These are phyloP conservation scores for Chernovozyma aurita DNA, from an alignment of 1,139 yeast species.

Conservation along the genomic window DNA sequence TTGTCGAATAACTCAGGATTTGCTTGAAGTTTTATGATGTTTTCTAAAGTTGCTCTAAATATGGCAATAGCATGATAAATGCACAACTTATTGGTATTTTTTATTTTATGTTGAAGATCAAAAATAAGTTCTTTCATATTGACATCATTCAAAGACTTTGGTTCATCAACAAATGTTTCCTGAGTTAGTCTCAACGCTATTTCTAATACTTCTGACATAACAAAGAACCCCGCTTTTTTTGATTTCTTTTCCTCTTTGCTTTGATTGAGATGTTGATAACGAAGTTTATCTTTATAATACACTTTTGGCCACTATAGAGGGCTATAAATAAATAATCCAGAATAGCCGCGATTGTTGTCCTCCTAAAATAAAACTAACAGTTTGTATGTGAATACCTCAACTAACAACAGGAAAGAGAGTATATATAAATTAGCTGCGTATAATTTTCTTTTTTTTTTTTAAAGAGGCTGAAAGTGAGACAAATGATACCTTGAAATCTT, in stretches of 20 bases:
- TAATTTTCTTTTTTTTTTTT: too few relatives aligned
- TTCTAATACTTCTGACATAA: conserved; percentile 17
- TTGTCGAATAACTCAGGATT: conserved; percentile 20
- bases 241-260: background rate
- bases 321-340: too few relatives aligned
- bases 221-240: conserved; percentile 1
- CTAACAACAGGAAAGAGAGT: too few relatives aligned
- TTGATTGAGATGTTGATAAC: too few relatives aligned
- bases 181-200: conserved; percentile 36
- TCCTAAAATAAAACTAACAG: too few relatives aligned
- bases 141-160: conserved; percentile 31
- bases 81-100: conserved; percentile 33
- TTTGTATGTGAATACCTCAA: too few relatives aligned
- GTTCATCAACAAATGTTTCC: conserved; percentile 44
- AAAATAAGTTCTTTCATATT: conserved; percentile 31
- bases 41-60: conserved; percentile 26
- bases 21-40: conserved; percentile 29
- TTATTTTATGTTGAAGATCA: conserved; percentile 27
- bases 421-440: too few relatives aligned
- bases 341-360: too few relatives aligned
- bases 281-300: too few relatives aligned
- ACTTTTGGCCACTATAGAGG: too few relatives aligned
- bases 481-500: too few relatives aligned
- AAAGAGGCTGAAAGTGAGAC: too few relatives aligned
- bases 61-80: conserved; percentile 34